Conservation (phyloP, 768 basidiomycete species). For the Boletus huronensis region DNA sequence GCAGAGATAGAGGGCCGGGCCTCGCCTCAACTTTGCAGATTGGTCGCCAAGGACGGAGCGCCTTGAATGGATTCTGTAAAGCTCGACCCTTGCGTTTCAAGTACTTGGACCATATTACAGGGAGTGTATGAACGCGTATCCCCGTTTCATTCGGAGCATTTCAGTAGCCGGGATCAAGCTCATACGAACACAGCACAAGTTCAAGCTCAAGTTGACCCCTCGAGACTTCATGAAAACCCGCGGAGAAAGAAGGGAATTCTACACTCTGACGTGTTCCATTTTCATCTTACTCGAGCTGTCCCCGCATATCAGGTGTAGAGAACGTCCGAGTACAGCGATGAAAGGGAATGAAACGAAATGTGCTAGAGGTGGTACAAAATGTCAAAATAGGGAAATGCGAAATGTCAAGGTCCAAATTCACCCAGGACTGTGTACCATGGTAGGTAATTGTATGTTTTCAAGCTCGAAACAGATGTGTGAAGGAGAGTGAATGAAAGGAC, state of each 20-base stretch:
- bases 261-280: background rate
- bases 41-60: background rate
- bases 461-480: background rate
- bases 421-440: background rate
- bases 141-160: background rate
- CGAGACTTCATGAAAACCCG: background rate
- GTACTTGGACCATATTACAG: too few species aligned
- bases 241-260: background rate
- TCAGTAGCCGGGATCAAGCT: background rate
- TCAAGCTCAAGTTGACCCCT: background rate
- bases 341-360: background rate
- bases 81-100: background rate
- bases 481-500: slow-evolving; percentile 2
- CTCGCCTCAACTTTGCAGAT: background rate
- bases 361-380: background rate
- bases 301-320: background rate
- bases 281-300: background rate
- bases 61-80: background rate
- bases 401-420: background rate
- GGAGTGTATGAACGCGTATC: background rate
- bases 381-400: background rate
- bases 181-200: background rate
- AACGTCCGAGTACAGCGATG: background rate
- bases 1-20: background rate
- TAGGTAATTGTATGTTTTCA: background rate